Evolutionary conservation across 2,329 filamentous ascomycete genomes (phyloP), one percentile per base, ranked within the genome.

Genomic region (Tolypocladium guangdongense): DNA sequence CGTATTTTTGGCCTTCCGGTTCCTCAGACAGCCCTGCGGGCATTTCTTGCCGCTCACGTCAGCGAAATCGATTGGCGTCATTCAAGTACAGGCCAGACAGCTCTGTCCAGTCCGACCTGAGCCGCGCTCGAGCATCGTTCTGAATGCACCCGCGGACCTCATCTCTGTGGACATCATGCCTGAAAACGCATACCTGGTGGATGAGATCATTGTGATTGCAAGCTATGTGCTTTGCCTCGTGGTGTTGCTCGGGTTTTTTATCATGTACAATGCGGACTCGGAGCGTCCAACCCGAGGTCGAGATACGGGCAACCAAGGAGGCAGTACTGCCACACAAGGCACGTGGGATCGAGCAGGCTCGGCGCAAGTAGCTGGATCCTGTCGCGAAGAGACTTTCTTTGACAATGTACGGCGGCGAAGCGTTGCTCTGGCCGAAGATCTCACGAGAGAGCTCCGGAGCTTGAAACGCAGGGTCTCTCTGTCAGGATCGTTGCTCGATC

Each of bases 381-480:
- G n/a, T 58, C 52, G 56, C 22, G 59, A 64, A 33, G 55, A 62
- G 27, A 54, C 54, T 1, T 62, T 67, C 41, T 55, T 64, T 41
- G 48, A 58, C 33, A 60, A 54, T 43, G 54, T 66, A 36, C 62
- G 62, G 46, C 62, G 58, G n/a, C 60, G 55, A 54, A 66, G 64
- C 36, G 55, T 56, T n/a, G 62, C 60, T 5, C 45, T 64, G 30
- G 55, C 60, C 2, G 60, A 60, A 30, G 59, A 63, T 20, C 58
- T 64, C 47, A 61, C 52, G 46, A 56, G 57, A 22, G 60, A 65
- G 50, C 54, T 65, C 33, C 37, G 43, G 46, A 58, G 51, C 49
- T 48, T 66, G 30, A 59, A 54, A 39, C 59, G 58, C 24, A 63
- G 56, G 27, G 51, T 60, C 2, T 56, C 57, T 11, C 36, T 49